Evolutionary conservation across 805 yeast genomes (phyloP).

Genomic region (Ogataea neopini): DNA sequence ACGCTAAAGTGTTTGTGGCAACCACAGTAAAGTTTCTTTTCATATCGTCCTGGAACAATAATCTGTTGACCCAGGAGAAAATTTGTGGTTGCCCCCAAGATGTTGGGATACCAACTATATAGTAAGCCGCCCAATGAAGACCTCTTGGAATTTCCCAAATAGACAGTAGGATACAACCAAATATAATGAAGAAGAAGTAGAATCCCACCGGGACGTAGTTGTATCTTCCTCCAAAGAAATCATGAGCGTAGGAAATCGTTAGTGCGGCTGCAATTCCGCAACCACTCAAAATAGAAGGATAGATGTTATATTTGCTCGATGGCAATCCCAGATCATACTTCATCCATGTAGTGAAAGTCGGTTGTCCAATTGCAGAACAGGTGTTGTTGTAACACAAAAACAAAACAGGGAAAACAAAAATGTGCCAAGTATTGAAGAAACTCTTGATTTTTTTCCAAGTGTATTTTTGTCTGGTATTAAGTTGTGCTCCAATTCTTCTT

Average conservation of each 20-base stretch:
- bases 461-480: constrained; percentile 44
- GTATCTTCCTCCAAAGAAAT: constrained; percentile 36
- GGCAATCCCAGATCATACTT: constrained; percentile 36
- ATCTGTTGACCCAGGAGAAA: constrained; percentile 55
- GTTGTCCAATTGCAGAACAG: constrained; percentile 38
- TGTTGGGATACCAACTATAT: constrained; percentile 47
- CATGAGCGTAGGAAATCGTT: constrained; percentile 38
- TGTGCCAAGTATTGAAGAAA: constrained; percentile 49
- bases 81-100: constrained; percentile 58
- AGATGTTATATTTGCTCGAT: constrained; percentile 39
- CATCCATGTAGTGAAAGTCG: constrained; percentile 48
- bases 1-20: constrained; percentile 42
- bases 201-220: constrained; percentile 40
- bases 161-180: constrained; percentile 46
- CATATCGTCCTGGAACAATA: constrained; percentile 45
- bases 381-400: constrained; percentile 42
- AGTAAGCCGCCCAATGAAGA: constrained; percentile 52
- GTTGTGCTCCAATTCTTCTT: constrained; percentile 42
- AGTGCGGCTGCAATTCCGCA: constrained; percentile 41
- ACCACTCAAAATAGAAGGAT: constrained; percentile 42
- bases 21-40: constrained; percentile 42
- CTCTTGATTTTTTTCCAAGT: constrained; percentile 41
- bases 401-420: constrained; percentile 43
- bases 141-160: constrained; percentile 50
- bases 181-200: constrained; percentile 39